Evolutionary conservation across 176 grass and related monocot genomes (phyloP).

Genomic region (Triticum aestivum): DNA sequence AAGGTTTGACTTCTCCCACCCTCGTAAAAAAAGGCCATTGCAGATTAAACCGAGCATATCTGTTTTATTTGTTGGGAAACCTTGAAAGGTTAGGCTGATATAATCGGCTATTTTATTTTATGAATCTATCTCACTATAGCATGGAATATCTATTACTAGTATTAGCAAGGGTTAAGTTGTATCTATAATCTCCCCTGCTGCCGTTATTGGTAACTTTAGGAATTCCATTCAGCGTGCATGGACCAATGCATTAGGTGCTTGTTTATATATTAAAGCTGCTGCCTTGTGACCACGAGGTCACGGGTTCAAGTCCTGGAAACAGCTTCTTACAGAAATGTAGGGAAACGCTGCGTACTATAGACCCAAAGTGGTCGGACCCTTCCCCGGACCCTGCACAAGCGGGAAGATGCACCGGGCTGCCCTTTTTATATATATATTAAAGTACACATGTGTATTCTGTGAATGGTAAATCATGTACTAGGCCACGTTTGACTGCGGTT

Average conservation of each 20-base stretch:
- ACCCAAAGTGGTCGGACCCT: too few relatives aligned
- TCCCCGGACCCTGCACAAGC: too few relatives aligned
- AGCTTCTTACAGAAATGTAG: too few relatives aligned
- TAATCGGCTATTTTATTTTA: neutral
- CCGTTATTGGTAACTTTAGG: neutral
- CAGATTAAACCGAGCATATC: neutral
- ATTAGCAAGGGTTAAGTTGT: neutral
- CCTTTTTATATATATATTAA: neutral
- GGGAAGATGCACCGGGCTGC: too few relatives aligned
- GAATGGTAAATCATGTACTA: neutral
- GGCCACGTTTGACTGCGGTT: neutral
- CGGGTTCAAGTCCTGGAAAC: too few relatives aligned
- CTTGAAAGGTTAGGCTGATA: neutral
- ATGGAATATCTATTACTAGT: neutral
- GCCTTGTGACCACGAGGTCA: too few relatives aligned
- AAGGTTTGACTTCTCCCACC: slow-evolving; percentile 43
- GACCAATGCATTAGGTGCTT: neutral
- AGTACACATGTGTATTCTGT: neutral
- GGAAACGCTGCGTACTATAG: too few relatives aligned
- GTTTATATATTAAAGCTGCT: neutral
- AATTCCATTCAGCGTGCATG: neutral
- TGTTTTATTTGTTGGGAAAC: neutral
- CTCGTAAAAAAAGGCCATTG: neutral
- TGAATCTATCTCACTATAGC: neutral
- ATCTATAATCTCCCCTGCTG: neutral